A percentile compares a stretch with the other conserved stretches of the same genome.
Evolutionary conservation across 1,139 yeast species (phyloP).

Genomic region (Wickerhamiella infanticola): DNA sequence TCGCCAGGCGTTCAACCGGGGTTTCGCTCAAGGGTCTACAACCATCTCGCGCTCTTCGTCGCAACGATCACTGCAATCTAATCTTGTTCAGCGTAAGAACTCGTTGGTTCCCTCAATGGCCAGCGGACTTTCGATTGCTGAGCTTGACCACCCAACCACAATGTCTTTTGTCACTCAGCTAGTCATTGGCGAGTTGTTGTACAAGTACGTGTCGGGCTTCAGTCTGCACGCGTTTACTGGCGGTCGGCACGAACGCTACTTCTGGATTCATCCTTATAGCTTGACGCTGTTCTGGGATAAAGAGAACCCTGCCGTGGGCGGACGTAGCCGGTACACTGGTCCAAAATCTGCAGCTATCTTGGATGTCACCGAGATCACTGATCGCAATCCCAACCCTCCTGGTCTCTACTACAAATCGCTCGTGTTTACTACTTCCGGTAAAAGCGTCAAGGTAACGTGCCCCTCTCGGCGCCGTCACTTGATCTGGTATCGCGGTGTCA

Average conservation of each 20-base stretch:
- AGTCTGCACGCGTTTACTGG: constrained; percentile 63
- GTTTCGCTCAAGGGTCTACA: neutral
- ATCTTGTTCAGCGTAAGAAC: neutral
- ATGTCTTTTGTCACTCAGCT: constrained; percentile 47
- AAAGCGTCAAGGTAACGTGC: constrained; percentile 67
- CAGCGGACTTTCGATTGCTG: neutral
- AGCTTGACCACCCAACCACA: neutral
- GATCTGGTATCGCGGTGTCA: constrained; percentile 77
- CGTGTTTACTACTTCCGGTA: constrained; percentile 53
- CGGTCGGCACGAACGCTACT: constrained; percentile 75
- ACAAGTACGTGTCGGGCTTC: constrained; percentile 73
- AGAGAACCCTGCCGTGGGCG: constrained; percentile 60
- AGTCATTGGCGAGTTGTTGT: constrained; percentile 80
- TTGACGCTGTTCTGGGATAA: constrained; percentile 83
- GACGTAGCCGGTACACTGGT: constrained; percentile 3
- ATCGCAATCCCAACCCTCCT: constrained; percentile 77
- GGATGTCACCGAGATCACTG: constrained; percentile 65
- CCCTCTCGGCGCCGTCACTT: constrained; percentile 79
- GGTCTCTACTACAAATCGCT: constrained; percentile 81
- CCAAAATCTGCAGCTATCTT: constrained; percentile 64
- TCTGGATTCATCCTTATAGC: constrained; percentile 95
- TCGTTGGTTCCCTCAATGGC: neutral
- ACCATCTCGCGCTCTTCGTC: neutral
- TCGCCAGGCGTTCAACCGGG: neutral
- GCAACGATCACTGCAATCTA: neutral